These are phyloP conservation scores for Tuber melanosporum DNA, from an alignment of 495 filamentous ascomycete species.

Conservation along the genomic window DNA sequence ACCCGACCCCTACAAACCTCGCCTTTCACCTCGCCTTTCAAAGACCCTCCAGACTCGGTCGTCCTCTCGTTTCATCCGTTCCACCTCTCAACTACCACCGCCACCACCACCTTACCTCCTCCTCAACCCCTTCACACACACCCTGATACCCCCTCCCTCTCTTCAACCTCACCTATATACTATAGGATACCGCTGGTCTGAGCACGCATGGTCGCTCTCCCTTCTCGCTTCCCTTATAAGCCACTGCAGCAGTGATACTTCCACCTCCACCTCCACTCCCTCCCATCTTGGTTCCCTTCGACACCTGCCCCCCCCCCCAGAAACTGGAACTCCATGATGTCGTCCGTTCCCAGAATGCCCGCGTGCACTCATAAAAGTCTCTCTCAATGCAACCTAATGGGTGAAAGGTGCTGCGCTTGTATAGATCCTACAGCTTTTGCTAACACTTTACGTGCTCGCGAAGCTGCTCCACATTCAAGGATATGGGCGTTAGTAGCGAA, in stretches of 20 bases:
- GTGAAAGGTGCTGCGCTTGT: background rate
- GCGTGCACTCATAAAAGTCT: background rate
- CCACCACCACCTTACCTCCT: background rate
- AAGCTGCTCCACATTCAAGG: background rate
- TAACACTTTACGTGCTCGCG: background rate
- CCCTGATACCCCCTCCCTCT: background rate
- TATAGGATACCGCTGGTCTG: background rate
- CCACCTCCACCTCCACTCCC: background rate
- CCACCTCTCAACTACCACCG: background rate
- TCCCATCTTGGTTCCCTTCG: background rate
- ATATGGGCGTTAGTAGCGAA: background rate
- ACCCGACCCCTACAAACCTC: background rate
- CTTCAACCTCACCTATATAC: background rate
- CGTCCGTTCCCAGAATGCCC: background rate
- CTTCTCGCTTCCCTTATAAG: background rate
- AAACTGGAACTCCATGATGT: background rate
- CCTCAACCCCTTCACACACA: background rate
- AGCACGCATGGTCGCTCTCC: background rate
- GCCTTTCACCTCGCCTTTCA: background rate
- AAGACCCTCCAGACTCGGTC: background rate
- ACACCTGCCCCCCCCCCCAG: background rate
- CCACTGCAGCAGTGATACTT: background rate
- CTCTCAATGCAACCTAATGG: background rate
- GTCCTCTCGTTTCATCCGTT: background rate
- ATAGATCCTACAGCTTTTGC: background rate